A percentile compares a stretch with the other conserved stretches of the same genome.
phyloP scores from a whole-genome alignment of 768 basidiomycete species.

The Xerocomus spinulosus region DNA sequence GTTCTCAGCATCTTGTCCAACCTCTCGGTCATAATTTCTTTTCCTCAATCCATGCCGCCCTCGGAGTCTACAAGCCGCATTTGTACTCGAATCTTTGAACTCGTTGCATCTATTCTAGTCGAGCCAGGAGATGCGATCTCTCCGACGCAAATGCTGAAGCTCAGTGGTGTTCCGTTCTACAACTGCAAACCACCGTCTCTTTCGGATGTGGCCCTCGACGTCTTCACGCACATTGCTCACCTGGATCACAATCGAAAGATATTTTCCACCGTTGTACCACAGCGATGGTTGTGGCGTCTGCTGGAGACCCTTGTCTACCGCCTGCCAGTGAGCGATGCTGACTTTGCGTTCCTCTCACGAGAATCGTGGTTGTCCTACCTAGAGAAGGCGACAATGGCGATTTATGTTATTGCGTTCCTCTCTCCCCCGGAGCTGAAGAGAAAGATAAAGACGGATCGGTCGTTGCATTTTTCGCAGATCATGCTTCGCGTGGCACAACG shows the following conservation, averaged over 20 bases:
- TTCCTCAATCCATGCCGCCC: slow-evolving; percentile 39
- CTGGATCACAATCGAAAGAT: slow-evolving; percentile 75
- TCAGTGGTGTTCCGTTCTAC: slow-evolving; percentile 41
- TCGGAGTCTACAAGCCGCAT: slow-evolving; percentile 43
- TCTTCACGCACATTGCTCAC: slow-evolving; percentile 74
- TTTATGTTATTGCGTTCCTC: slow-evolving; percentile 85
- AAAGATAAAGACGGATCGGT: slow-evolving; percentile 59
- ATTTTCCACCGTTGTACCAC: slow-evolving; percentile 57
- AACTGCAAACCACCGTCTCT: slow-evolving; percentile 52
- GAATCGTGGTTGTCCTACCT: slow-evolving; percentile 74
- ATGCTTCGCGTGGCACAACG: slow-evolving; percentile 70
- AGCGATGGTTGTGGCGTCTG: slow-evolving; percentile 52
- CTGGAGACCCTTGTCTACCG: slow-evolving; percentile 74
- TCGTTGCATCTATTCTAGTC: slow-evolving; percentile 71
- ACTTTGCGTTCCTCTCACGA: slow-evolving; percentile 61
- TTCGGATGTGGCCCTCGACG: slow-evolving; percentile 76
- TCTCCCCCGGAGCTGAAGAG: slow-evolving; percentile 72
- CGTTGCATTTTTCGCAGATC: slow-evolving; percentile 63
- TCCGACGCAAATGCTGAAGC: slow-evolving; percentile 56
- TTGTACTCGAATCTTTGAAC: slow-evolving; percentile 55
- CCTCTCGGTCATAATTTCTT: slow-evolving; percentile 48
- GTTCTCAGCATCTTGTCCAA: slow-evolving; percentile 64
- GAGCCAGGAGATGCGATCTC: slow-evolving; percentile 64
- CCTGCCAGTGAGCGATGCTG: slow-evolving; percentile 73
- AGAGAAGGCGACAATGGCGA: slow-evolving; percentile 73